A percentile compares a stretch with the other conserved stretches of the same genome.
Evolutionary conservation across 2,329 filamentous ascomycete species (phyloP).

Genomic region (Colletotrichum sp.): DNA sequence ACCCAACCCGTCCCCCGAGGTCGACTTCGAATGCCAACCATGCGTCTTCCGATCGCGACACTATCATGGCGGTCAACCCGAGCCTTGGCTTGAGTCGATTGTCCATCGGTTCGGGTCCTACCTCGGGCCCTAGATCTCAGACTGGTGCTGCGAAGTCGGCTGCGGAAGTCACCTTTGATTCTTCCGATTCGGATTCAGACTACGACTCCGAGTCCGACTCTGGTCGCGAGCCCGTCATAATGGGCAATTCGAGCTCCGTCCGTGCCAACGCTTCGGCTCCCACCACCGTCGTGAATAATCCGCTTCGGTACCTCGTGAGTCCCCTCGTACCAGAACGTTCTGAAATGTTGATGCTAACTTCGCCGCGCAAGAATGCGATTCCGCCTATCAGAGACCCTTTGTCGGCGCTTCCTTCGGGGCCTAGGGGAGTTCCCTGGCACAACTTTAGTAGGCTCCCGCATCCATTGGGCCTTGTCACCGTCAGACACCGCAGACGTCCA

Average conservation of each 20-base stretch:
- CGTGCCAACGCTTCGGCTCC: neutral
- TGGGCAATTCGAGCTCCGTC: neutral
- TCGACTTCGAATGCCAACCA: neutral
- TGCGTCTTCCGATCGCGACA: neutral
- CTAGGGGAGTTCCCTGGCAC: neutral
- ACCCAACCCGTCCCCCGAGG: neutral
- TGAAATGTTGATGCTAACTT: neutral
- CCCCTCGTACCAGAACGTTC: neutral
- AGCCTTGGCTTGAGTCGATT: neutral
- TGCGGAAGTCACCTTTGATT: neutral
- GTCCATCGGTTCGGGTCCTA: neutral
- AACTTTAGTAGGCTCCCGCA: neutral
- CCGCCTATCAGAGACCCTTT: neutral
- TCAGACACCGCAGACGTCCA: neutral
- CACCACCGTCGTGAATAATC: fast-evolving
- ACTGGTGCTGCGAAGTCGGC: neutral
- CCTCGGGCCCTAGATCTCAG: neutral
- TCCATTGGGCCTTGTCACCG: neutral
- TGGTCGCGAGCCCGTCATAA: neutral
- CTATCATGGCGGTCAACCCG: neutral
- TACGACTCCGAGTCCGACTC: neutral
- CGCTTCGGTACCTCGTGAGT: neutral
- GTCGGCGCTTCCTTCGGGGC: neutral
- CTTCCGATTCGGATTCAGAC: neutral
- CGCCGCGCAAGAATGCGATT: neutral